These are phyloP conservation scores for Nemania bipapillata DNA, from an alignment of 2,329 filamentous ascomycete species.

Conservation along the genomic window DNA sequence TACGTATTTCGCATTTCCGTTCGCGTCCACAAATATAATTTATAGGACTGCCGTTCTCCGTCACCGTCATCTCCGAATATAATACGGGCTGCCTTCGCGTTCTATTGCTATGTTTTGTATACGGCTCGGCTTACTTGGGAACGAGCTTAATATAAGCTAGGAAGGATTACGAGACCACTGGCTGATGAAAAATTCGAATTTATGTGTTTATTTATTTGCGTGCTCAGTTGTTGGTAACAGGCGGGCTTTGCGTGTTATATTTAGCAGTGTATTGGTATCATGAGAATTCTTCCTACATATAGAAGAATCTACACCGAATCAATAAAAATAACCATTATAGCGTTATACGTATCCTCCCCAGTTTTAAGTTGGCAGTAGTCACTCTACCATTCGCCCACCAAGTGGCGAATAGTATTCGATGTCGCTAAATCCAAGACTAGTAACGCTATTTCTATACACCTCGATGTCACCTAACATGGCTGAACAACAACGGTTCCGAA, in stretches of 20 bases:
- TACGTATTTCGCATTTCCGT: background rate
- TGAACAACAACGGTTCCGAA: slow-evolving; percentile 9
- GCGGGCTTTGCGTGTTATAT: background rate
- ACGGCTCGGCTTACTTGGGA: background rate
- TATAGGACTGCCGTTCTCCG: background rate
- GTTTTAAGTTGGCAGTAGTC: background rate
- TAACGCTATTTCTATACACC: background rate
- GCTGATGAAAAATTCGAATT: background rate
- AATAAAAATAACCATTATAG: background rate
- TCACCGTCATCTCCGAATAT: background rate
- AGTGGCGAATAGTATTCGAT: no score
- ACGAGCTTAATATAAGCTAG: background rate
- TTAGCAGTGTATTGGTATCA: background rate
- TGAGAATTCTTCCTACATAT: background rate
- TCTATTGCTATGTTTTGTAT: background rate
- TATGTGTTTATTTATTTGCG: background rate
- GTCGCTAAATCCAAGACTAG: no score
- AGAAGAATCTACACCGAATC: background rate
- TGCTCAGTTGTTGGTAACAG: background rate
- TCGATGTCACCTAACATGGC: background rate
- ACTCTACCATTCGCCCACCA: background rate
- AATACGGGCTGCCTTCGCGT: background rate
- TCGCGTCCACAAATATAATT: background rate
- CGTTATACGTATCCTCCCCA: background rate
- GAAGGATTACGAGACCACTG: background rate